phyloP scores from a whole-genome alignment of 2,329 filamentous ascomycete genomes.

The Ilyonectria destructans region DNA sequence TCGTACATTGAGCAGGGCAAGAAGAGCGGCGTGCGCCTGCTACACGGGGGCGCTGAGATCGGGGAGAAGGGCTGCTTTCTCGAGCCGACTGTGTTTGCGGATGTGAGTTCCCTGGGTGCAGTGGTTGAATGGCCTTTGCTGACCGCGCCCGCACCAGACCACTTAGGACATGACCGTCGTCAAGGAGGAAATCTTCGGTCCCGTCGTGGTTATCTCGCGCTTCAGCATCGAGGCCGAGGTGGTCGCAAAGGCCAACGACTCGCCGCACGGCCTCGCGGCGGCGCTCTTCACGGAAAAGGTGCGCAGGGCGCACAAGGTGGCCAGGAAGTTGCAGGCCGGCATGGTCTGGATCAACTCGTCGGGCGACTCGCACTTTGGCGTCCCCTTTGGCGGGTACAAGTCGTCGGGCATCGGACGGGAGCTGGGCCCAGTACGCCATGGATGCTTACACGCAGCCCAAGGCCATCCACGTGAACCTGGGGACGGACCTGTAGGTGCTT shows the following conservation, averaged over 20 bases:
- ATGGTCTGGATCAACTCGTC: slow-evolving; percentile 54
- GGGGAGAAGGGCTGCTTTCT: slow-evolving; percentile 42
- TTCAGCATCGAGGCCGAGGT: slow-evolving; percentile 38
- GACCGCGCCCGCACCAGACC: slow-evolving; percentile 17
- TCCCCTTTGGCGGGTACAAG: slow-evolving; percentile 42
- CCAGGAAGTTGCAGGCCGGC: slow-evolving; percentile 67
- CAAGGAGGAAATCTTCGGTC: slow-evolving; percentile 45
- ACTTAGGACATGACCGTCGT: slow-evolving; percentile 37
- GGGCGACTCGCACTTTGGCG: slow-evolving; percentile 31
- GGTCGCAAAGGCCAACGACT: slow-evolving; percentile 52
- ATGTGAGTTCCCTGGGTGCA: slow-evolving; percentile 31
- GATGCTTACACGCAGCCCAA: slow-evolving; percentile 30
- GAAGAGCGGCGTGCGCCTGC: slow-evolving; percentile 71
- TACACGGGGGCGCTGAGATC: slow-evolving; percentile 49
- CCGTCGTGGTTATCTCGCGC: slow-evolving; percentile 36
- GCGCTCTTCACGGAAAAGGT: slow-evolving; percentile 70
- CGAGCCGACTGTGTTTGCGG: slow-evolving; percentile 40
- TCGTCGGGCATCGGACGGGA: slow-evolving; percentile 25
- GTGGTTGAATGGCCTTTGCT: neutral
- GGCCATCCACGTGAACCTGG: slow-evolving; percentile 28
- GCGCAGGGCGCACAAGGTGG: slow-evolving; percentile 51
- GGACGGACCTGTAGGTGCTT: neutral
- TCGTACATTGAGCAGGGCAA: slow-evolving; percentile 77
- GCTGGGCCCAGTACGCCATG: slow-evolving; percentile 26
- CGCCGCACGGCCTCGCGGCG: slow-evolving; percentile 67